phyloP scores from a whole-genome alignment of 73 alveolate species.

The Blepharisma stoltei region DNA sequence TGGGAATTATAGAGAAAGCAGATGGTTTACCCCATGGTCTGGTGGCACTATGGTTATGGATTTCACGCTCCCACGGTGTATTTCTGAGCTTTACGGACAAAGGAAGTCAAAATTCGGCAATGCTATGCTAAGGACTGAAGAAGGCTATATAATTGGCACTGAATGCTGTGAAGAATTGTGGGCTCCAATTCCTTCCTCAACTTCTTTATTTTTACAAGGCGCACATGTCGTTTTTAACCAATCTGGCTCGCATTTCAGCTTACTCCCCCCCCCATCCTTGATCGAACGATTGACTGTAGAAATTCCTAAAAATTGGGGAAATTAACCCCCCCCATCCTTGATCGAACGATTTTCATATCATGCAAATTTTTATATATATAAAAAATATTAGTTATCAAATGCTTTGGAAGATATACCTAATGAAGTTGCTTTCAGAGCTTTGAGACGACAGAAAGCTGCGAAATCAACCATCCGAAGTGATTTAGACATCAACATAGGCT shows the following conservation, averaged over 20 bases:
- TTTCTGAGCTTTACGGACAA: constrained; percentile 46
- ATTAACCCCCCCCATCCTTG: no score
- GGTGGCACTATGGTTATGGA: constrained; percentile 51
- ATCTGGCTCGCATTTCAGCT: constrained; percentile 55
- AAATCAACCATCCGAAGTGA: no score
- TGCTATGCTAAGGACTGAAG: constrained; percentile 60
- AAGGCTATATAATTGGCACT: constrained; percentile 55
- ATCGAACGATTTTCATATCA: no score
- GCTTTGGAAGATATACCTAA: no score
- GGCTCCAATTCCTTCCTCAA: constrained; percentile 65
- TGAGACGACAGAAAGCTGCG: no score
- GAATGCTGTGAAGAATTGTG: constrained; percentile 87
- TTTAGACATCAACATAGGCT: no score
- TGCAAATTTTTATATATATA: no score
- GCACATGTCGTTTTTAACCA: constrained; percentile 40
- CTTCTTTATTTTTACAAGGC: constrained; percentile 58
- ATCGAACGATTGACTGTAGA: no score
- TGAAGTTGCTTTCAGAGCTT: no score
- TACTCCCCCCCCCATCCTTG: no score
- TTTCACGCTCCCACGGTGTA: constrained; percentile 50
- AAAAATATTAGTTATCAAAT: no score
- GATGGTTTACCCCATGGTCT: constrained; percentile 92
- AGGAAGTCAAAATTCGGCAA: constrained; percentile 57
- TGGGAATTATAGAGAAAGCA: constrained; percentile 85
- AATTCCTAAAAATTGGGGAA: no score